These are phyloP conservation scores for Iris pallida DNA, from an alignment of 116 monocot genomes.

Conservation along the genomic window DNA sequence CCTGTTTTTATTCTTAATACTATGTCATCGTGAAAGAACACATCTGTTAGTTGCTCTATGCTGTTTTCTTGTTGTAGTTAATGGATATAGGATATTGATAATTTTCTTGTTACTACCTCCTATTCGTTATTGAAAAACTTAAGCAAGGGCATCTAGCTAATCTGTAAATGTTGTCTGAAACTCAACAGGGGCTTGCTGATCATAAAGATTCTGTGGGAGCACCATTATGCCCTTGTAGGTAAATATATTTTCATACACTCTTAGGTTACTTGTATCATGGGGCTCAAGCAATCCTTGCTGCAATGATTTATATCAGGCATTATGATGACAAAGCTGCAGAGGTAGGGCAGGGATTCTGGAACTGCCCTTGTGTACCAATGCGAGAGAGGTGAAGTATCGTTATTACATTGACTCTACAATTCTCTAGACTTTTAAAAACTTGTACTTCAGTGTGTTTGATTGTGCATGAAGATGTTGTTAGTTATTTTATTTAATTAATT, in stretches of 20 bases:
- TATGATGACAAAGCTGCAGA: slow-evolving; percentile 99
- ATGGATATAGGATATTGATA: too few relatives aligned
- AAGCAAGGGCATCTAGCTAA: not conserved
- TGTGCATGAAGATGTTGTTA: not conserved
- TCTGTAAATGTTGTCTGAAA: not conserved
- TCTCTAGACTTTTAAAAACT: not conserved
- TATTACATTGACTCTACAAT: not conserved
- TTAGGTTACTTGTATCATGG: not conserved
- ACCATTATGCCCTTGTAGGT: slow-evolving; percentile 97
- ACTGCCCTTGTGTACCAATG: slow-evolving; percentile 99
- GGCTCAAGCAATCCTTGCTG: not conserved
- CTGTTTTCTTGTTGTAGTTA: too few relatives aligned
- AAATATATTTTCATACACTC: slow-evolving; percentile 18
- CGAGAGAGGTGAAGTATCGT: slow-evolving; percentile 66
- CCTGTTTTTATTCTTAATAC: too few relatives aligned
- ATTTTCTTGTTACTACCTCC: too few relatives aligned
- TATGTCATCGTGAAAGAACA: too few relatives aligned
- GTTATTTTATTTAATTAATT: not conserved
- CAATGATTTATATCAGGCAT: slow-evolving; percentile 49
- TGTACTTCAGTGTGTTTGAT: not conserved
- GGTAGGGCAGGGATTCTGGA: slow-evolving; percentile 95
- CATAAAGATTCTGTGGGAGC: slow-evolving; percentile 90
- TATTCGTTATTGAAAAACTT: not conserved
- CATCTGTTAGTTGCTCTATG: too few relatives aligned
- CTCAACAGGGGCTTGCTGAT: slow-evolving; percentile 82